Percentiles rank a stretch among this genome's conserved stretches.
These are phyloP conservation scores for Cystofilobasidium bisporidii DNA, from an alignment of 768 basidiomycete species.

Conservation along the genomic window DNA sequence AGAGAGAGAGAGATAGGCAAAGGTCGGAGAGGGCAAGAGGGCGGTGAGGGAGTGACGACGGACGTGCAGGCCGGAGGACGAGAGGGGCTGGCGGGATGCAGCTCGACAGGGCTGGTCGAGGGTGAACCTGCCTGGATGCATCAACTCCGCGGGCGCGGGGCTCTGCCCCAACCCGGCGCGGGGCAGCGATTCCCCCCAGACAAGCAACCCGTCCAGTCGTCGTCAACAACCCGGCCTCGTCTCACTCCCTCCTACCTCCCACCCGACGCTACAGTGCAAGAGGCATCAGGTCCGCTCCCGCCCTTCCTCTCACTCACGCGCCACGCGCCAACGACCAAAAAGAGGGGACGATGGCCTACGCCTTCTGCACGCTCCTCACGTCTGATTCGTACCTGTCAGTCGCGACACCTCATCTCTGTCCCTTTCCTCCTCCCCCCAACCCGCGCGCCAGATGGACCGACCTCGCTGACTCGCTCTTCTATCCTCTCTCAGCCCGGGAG, in stretches of 20 bases:
- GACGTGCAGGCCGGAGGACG: background rate
- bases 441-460: background rate
- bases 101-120: constrained; percentile 33
- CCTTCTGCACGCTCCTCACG: constrained; percentile 76
- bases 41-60: too few relatives aligned
- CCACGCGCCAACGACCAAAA: too few relatives aligned
- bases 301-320: too few relatives aligned
- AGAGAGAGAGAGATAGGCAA: background rate
- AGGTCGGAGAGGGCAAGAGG: background rate
- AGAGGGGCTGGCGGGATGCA: background rate
- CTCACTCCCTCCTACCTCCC: too few relatives aligned
- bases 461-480: background rate
- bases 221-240: too few relatives aligned
- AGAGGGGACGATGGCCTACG: constrained; percentile 5
- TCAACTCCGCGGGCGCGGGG: too few relatives aligned
- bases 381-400: constrained; percentile 68
- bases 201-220: too few relatives aligned
- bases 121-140: too few relatives aligned
- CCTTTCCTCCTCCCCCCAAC: background rate
- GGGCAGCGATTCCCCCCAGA: too few relatives aligned
- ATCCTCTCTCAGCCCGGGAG: constrained; percentile 53
- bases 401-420: background rate
- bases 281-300: too few relatives aligned
- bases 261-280: too few relatives aligned
- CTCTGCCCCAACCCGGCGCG: too few relatives aligned